Percentiles rank a stretch among this genome's conserved stretches.
These are phyloP conservation scores for Leccinum longicurvipes DNA, from an alignment of 768 basidiomycete species.

Conservation along the genomic window DNA sequence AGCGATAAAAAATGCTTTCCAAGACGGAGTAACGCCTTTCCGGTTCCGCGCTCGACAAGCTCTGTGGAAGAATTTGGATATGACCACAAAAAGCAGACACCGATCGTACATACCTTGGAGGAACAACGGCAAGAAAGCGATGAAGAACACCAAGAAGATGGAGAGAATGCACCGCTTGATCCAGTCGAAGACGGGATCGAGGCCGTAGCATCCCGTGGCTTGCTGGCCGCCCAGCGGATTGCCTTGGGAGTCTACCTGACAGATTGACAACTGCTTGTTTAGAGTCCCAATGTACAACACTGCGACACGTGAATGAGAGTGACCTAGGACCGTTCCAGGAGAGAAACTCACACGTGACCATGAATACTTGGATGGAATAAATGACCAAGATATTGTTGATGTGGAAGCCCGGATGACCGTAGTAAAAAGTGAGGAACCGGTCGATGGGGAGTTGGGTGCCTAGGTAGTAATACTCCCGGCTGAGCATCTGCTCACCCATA, in stretches of 20 bases:
- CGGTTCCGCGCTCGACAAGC: constrained; percentile 93
- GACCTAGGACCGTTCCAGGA: not conserved
- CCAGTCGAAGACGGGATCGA: constrained; percentile 97
- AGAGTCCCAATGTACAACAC: constrained; percentile 95
- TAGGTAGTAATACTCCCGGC: constrained; percentile 98
- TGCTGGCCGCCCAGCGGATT: constrained; percentile 81
- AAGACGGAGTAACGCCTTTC: constrained; percentile 89
- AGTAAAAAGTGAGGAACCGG: constrained; percentile 99
- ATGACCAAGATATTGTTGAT: constrained; percentile 99
- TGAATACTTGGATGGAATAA: constrained; percentile 96
- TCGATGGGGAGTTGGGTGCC: constrained; percentile 98
- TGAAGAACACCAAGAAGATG: constrained; percentile 98
- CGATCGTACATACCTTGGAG: constrained; percentile 67
- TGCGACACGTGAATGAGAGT: constrained; percentile 29
- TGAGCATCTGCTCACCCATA: constrained; percentile 99
- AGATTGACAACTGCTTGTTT: constrained; percentile 89
- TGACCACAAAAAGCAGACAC: not conserved
- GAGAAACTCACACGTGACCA: constrained; percentile 76
- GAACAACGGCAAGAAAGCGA: constrained; percentile 95
- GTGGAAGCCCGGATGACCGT: constrained; percentile 99
- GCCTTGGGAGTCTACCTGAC: constrained; percentile 76
- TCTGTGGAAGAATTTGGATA: constrained; percentile 45
- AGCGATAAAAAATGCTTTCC: constrained; percentile 96
- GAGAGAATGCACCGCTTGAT: constrained; percentile 94
- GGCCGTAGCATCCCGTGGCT: constrained; percentile 82